A percentile compares a stretch with the other conserved stretches of the same genome.
These are phyloP conservation scores for Hymenoscyphus scutula DNA, from an alignment of 2,329 filamentous ascomycete genomes.

Conservation along the genomic window DNA sequence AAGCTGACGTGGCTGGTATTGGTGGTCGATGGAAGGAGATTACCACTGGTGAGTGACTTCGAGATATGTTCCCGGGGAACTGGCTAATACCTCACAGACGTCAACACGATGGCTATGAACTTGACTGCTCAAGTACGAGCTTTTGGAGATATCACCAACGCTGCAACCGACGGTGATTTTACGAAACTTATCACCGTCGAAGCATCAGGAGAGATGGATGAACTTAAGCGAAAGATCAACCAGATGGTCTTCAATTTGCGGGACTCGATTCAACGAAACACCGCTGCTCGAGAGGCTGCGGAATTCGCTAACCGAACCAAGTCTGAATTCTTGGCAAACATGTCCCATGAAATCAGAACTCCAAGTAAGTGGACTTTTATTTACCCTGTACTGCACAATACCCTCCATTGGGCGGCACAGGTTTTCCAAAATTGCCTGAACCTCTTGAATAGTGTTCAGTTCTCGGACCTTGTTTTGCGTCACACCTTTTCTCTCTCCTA, in stretches of 20 bases:
- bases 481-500: no score
- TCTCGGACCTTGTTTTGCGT: no score
- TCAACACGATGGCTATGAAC: conserved; percentile 52
- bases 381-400: neutral
- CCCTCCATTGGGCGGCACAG: no score
- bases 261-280: conserved; percentile 96
- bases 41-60: conserved; percentile 63
- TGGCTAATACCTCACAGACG: conserved; percentile 22
- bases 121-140: conserved; percentile 95
- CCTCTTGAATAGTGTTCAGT: no score
- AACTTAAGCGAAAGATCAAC: conserved; percentile 98
- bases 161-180: conserved; percentile 95
- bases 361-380: conserved; percentile 58
- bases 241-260: conserved; percentile 96
- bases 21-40: conserved; percentile 98
- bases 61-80: neutral
- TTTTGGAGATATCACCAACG: conserved; percentile 97
- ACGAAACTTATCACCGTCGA: conserved; percentile 96
- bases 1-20: conserved; percentile 89
- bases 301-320: conserved; percentile 98
- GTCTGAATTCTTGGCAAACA: conserved; percentile 96
- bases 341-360: conserved; percentile 97
- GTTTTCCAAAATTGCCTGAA: no score
- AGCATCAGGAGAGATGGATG: conserved; percentile 98
- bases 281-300: conserved; percentile 89